These are phyloP conservation scores for Decorospora gaudefroyi DNA, from an alignment of 2,329 filamentous ascomycete species.

Conservation along the genomic window DNA sequence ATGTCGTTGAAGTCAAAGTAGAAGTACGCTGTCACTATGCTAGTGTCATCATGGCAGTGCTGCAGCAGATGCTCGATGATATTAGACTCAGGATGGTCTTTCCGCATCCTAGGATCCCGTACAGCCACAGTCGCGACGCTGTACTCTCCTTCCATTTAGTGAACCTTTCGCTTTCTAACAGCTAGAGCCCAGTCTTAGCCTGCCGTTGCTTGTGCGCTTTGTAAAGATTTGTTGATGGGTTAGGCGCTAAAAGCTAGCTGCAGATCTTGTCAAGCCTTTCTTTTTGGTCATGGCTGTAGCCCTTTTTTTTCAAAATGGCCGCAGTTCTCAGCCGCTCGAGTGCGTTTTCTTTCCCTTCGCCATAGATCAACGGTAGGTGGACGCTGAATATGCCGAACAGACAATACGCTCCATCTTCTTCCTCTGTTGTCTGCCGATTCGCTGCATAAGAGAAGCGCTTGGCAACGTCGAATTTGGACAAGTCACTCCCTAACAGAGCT, in stretches of 20 bases:
- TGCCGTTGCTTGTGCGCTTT: constrained; percentile 39
- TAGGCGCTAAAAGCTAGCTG: constrained; percentile 43
- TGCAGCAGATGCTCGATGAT: constrained; percentile 41
- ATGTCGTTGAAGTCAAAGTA: constrained; percentile 47
- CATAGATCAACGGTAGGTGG: constrained; percentile 26
- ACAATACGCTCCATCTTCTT: constrained; percentile 25
- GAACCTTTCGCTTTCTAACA: constrained; percentile 39
- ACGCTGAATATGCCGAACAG: constrained; percentile 20
- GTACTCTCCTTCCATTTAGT: constrained; percentile 36
- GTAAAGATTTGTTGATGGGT: constrained; percentile 45
- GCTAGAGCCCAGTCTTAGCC: constrained; percentile 43
- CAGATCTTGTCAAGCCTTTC: constrained; percentile 16
- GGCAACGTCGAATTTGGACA: constrained; percentile 17
- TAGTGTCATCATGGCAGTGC: constrained; percentile 14
- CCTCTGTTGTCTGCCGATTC: constrained; percentile 16
- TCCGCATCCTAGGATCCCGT: constrained; percentile 51
- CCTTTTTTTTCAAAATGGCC: too few species aligned
- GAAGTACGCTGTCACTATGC: constrained; percentile 28
- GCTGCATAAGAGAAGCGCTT: constrained; percentile 21
- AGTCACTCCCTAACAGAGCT: constrained; percentile 6
- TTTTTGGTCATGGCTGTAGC: too few species aligned
- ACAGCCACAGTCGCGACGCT: constrained; percentile 45
- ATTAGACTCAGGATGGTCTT: constrained; percentile 50
- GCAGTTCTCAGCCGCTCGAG: constrained; percentile 17
- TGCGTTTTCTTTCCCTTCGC: constrained; percentile 30